These are phyloP conservation scores for Chaetomium globosum DNA, from an alignment of 2,329 filamentous ascomycete genomes.

Conservation along the genomic window DNA sequence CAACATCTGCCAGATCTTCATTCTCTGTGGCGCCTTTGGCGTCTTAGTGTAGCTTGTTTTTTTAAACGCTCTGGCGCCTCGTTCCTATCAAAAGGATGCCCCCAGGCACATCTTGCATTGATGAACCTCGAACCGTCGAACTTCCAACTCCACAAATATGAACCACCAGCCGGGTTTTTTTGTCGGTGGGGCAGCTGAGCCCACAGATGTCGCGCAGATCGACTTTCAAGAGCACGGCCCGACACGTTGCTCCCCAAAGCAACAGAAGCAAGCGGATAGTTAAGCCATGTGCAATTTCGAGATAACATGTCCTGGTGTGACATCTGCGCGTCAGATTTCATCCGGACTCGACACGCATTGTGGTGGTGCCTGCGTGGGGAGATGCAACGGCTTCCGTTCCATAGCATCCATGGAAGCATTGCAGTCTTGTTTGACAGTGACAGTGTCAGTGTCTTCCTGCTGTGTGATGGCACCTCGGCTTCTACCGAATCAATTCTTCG, in stretches of 20 bases:
- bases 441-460: slow-evolving; percentile 4
- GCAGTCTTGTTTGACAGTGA: slow-evolving; percentile 20
- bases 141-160: not conserved
- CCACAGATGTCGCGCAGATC: slow-evolving; percentile 17
- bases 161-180: slow-evolving; percentile 7
- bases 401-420: slow-evolving; percentile 11
- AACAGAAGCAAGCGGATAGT: slow-evolving; percentile 3
- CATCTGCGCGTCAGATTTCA: not conserved
- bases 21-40: not conserved
- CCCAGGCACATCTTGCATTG: slow-evolving; percentile 4
- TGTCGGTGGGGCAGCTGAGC: slow-evolving; percentile 20
- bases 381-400: slow-evolving; percentile 24
- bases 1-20: not conserved
- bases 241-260: not conserved
- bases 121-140: slow-evolving; percentile 1
- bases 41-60: not conserved
- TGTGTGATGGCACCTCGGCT: slow-evolving; percentile 32
- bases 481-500: slow-evolving; percentile 33
- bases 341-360: slow-evolving; percentile 1
- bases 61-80: not conserved
- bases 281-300: not conserved
- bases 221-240: not conserved
- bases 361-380: slow-evolving; percentile 1
- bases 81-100: not conserved
- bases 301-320: not conserved